phyloP scores from a whole-genome alignment of 75 land plant species.

The Pinus taeda region DNA sequence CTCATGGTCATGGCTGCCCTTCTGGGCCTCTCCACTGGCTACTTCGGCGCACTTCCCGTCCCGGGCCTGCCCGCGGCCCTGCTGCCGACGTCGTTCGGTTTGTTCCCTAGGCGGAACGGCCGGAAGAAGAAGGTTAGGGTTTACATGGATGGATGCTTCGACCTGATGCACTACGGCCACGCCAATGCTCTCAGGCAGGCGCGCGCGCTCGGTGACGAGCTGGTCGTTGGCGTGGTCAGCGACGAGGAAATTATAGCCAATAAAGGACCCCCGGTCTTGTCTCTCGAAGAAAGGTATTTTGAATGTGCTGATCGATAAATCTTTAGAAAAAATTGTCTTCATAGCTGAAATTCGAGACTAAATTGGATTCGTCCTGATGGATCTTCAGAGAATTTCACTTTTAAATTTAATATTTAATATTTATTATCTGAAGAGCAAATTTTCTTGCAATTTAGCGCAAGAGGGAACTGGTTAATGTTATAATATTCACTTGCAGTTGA shows the following conservation, averaged over 20 bases:
- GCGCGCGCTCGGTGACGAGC: constrained; percentile 85
- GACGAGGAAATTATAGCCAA: constrained; percentile 92
- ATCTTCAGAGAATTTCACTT: no score
- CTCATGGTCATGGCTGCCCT: constrained; percentile 58
- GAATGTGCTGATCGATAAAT: no score
- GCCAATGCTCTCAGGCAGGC: constrained; percentile 74
- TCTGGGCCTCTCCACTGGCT: constrained; percentile 38
- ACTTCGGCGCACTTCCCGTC: constrained; percentile 42
- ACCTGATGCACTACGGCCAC: constrained; percentile 71
- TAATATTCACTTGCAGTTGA: no score
- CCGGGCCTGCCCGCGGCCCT: constrained; percentile 25
- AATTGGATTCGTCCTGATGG: no score
- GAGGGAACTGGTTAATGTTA: no score
- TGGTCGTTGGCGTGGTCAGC: constrained; percentile 93
- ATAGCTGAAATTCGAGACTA: no score
- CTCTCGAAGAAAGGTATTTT: constrained; percentile 72
- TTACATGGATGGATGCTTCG: constrained; percentile 66
- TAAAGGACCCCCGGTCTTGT: constrained; percentile 92
- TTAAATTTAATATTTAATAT: no score
- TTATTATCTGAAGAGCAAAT: no score
- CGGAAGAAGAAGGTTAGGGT: constrained; percentile 50
- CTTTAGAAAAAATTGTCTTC: no score
- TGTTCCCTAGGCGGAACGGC: constrained; percentile 39
- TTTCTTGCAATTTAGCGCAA: no score
- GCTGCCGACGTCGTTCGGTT: constrained; percentile 18